A percentile compares a stretch with the other conserved stretches of the same genome.
Conservation (phyloP, 345 rosid genomes). For the Combretum micranthum region DNA sequence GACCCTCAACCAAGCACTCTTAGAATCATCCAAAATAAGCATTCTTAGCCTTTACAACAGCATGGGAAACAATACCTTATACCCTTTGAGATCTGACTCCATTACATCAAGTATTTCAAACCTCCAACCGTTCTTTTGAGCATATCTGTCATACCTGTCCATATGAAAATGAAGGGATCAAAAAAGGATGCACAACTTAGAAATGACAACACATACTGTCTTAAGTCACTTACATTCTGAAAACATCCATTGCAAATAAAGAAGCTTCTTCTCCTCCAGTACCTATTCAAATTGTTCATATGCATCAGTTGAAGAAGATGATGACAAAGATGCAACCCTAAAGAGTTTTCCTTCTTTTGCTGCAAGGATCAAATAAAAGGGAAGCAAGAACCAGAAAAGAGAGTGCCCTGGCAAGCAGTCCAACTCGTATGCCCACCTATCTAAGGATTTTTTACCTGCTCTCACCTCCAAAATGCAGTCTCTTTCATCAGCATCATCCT, state of each 20-base stretch:
- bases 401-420: too few species aligned
- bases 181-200: background rate
- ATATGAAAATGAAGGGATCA: slow-evolving; percentile 5
- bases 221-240: slow-evolving; percentile 58
- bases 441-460: slow-evolving; percentile 52
- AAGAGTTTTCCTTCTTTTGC: too few species aligned
- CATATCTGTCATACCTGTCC: slow-evolving; percentile 84
- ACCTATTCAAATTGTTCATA: slow-evolving; percentile 33
- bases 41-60: background rate
- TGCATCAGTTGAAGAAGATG: slow-evolving; percentile 9
- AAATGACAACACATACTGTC: background rate
- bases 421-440: background rate
- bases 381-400: too few species aligned
- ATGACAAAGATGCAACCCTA: background rate
- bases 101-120: slow-evolving; percentile 75
- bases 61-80: slow-evolving; percentile 43
- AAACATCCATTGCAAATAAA: slow-evolving; percentile 88
- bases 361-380: too few species aligned
- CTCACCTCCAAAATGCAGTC: slow-evolving; percentile 96
- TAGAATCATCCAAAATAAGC: background rate
- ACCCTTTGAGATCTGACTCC: slow-evolving; percentile 87
- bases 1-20: background rate
- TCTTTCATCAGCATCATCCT: slow-evolving; percentile 97
- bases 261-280: slow-evolving; percentile 99
- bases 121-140: slow-evolving; percentile 84